Percentiles rank a stretch among this genome's conserved stretches.
Evolutionary conservation across 2,329 filamentous ascomycete species (phyloP).

Genomic region (Penicillium palitans): DNA sequence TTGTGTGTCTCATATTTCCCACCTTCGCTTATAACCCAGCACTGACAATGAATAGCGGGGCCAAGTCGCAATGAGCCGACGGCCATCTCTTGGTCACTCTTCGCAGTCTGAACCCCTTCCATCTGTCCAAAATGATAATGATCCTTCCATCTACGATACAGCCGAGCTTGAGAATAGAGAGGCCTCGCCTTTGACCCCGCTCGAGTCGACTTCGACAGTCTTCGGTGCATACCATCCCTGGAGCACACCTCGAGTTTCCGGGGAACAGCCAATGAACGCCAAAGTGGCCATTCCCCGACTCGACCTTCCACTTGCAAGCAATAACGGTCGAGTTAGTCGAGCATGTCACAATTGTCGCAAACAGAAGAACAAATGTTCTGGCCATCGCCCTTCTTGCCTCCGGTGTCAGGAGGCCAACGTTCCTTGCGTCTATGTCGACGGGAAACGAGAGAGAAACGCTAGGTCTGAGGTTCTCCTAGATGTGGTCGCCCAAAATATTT

Average conservation of each 20-base stretch:
- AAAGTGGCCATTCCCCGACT: conserved; percentile 37
- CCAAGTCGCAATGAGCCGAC: conserved; percentile 7
- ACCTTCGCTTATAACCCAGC: background rate
- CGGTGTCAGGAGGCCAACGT: conserved; percentile 45
- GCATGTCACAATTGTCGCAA: conserved; percentile 49
- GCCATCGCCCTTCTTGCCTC: conserved; percentile 45
- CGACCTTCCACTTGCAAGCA: conserved; percentile 22
- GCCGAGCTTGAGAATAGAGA: background rate
- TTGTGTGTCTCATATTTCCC: background rate
- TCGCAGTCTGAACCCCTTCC: background rate
- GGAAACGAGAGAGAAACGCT: conserved; percentile 46
- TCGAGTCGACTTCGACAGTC: background rate
- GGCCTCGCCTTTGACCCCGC: background rate
- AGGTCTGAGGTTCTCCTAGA: conserved; percentile 35
- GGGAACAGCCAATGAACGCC: conserved; percentile 17
- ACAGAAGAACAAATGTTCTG: conserved; percentile 50
- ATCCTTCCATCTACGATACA: background rate
- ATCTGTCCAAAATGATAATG: background rate
- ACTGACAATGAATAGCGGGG: conserved; percentile 4
- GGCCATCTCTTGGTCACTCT: background rate
- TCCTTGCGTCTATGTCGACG: conserved; percentile 45
- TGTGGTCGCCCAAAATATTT: conserved; percentile 2
- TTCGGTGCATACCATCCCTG: background rate
- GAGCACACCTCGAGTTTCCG: background rate
- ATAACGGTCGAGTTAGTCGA: conserved; percentile 35